Percentiles rank a stretch among this genome's conserved stretches.
These are phyloP conservation scores for Clavispora carvajalis DNA, from an alignment of 805 yeast species.

Conservation along the genomic window DNA sequence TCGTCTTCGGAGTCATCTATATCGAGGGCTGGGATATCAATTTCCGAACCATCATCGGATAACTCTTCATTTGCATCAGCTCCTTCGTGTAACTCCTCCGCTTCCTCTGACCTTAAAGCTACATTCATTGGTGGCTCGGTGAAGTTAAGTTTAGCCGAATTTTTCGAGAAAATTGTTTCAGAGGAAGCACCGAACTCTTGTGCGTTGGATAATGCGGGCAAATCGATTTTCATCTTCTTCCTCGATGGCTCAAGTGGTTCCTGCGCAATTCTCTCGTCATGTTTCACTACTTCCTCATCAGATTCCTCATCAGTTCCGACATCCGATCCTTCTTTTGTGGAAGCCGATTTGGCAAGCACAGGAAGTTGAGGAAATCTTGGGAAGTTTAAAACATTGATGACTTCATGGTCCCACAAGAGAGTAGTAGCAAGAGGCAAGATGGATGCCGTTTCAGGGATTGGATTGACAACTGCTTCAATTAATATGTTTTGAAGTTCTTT, in stretches of 20 bases:
- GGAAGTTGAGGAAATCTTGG: slow-evolving; percentile 67
- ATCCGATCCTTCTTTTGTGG: neutral
- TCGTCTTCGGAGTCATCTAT: slow-evolving; percentile 41
- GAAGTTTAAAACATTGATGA: slow-evolving; percentile 57
- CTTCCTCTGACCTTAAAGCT: neutral
- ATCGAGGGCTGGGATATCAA: slow-evolving; percentile 47
- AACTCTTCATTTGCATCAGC: neutral
- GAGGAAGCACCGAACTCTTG: neutral
- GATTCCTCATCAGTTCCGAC: neutral
- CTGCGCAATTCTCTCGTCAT: neutral
- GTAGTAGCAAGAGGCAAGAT: slow-evolving; percentile 65
- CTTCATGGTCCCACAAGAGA: slow-evolving; percentile 45
- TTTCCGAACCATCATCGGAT: slow-evolving; percentile 30
- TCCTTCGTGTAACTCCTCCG: neutral
- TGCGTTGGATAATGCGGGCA: slow-evolving; percentile 4
- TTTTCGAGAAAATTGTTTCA: neutral
- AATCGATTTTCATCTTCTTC: slow-evolving; percentile 5
- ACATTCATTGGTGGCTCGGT: slow-evolving; percentile 3
- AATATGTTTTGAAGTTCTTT: slow-evolving; percentile 34
- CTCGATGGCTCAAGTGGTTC: neutral
- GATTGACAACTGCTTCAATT: slow-evolving; percentile 57
- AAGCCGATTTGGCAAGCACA: neutral
- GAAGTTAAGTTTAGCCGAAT: slow-evolving; percentile 10
- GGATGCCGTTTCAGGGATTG: slow-evolving; percentile 60
- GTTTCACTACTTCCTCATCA: neutral